Percentiles rank a stretch among this genome's conserved stretches.
phyloP scores from a whole-genome alignment of 495 filamentous ascomycete species.

The Aspergillus cavernicola region DNA sequence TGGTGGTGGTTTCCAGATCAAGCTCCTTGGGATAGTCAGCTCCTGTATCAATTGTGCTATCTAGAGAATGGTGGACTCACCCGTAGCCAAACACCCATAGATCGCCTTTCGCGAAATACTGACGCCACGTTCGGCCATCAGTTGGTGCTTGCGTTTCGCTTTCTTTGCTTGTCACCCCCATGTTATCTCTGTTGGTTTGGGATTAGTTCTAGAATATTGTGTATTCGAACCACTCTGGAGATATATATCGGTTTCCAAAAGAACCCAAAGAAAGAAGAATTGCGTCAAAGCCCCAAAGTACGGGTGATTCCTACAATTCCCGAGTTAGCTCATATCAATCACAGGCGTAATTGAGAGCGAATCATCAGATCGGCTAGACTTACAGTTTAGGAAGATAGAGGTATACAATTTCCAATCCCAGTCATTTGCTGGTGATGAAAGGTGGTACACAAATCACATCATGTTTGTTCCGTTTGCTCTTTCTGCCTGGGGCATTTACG shows the following conservation, averaged over 20 bases:
- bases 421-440: conserved; percentile 4
- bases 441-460: conserved; percentile 10
- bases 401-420: background rate
- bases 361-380: background rate
- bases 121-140: conserved; percentile 39
- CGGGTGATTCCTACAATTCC: no score
- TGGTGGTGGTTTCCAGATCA: conserved; percentile 98
- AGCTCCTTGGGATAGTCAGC: conserved; percentile 54
- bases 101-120: conserved; percentile 49
- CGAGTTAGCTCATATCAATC: no score
- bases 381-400: background rate
- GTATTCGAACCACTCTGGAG: no score
- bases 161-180: conserved; percentile 24
- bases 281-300: no score
- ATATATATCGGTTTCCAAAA: no score
- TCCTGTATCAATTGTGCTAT: background rate
- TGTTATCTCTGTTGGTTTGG: background rate
- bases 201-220: no score
- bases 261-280: no score
- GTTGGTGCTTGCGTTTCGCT: conserved; percentile 26
- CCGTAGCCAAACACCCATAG: conserved; percentile 94
- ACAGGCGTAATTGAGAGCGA: no score
- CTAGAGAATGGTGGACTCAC: conserved; percentile 43
- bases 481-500: conserved; percentile 1
- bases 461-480: conserved; percentile 19